Percentiles rank a stretch among this genome's conserved stretches.
Evolutionary conservation across 176 grass and related monocot genomes (phyloP).

Genomic region (Raddia guianensis): DNA sequence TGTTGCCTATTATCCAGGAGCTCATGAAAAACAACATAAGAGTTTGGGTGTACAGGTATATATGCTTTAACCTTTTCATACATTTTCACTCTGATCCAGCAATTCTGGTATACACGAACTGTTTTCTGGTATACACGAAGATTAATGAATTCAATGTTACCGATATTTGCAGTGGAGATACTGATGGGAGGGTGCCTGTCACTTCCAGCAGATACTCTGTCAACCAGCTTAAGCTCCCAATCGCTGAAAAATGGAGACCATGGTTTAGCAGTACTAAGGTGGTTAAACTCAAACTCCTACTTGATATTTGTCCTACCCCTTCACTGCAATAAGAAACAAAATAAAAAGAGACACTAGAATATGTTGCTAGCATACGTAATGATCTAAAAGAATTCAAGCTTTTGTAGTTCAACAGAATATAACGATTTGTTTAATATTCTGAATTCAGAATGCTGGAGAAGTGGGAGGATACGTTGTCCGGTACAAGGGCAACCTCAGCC

Average conservation of each 20-base stretch:
- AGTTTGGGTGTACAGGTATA: constrained; percentile 85
- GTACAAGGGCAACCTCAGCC: constrained; percentile 71
- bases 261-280: constrained; percentile 72
- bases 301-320: background rate
- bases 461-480: constrained; percentile 67
- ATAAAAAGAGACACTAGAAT: background rate
- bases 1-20: constrained; percentile 67
- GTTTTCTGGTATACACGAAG: background rate
- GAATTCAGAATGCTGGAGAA: constrained; percentile 50
- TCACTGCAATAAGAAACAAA: constrained; percentile 1
- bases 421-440: constrained; percentile 25
- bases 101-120: background rate
- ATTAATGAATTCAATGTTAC: background rate
- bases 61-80: background rate
- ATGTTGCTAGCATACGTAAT: background rate
- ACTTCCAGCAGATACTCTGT: constrained; percentile 87
- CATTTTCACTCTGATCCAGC: background rate
- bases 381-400: background rate
- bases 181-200: constrained; percentile 68
- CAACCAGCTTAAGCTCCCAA: constrained; percentile 62
- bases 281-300: background rate
- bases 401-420: background rate
- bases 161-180: constrained; percentile 66
- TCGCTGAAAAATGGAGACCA: constrained; percentile 56
- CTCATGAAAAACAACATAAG: constrained; percentile 51